Base-by-base conservation (phyloP, 2,329 filamentous ascomycete species). In the Hypoxylon sp. region DNA sequence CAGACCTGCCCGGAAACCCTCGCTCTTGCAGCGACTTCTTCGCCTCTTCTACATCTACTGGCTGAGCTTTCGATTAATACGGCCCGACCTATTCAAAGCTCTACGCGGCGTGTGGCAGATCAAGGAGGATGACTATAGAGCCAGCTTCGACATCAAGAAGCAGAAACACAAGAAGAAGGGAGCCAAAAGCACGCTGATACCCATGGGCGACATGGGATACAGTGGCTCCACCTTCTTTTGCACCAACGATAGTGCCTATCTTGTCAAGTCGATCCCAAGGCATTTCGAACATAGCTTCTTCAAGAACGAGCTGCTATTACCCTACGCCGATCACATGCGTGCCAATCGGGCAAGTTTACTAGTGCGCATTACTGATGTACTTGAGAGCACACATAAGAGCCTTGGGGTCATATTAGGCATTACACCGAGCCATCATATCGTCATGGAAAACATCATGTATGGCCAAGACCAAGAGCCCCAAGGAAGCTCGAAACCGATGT, bases 221-320 rank as follows among this genome's bases (percentile, higher is more conserved):
- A 92, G 90, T 30, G 92, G 92, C 54, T 93, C 91, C 80, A 92
- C 91, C 0, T 94, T 94, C 80, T 93, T 92, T 79, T 86, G 85
- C 3, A 93, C 91, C 0, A 79, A 82, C 2, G 87, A 94, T 72
- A 84, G 83, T n/a, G 88, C 87, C 70, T 93, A 88, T 75, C 85
- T 94, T 7, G 83, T 94, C 75, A 94, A 94, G 75, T 91, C 89
- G 1, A 81, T 94, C 0, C 91, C 91, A 0, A 85, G 91, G 1
- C 83, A 85, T 33, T 92, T 92, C 70, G 92, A 94, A 74, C 86
- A 93, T 75, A 84, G 85, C 1, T 93, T 92, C 80, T 93, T 93
- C 80, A 85, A 86, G 17, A 80, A 89, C 22, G 89, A 92, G 55
- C 82, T 93, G 20, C 80, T 92, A n/a, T 81, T 84, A 0, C 87